Evolutionary conservation across 2,329 filamentous ascomycete species (phyloP), one percentile per base, ranked within the genome.

Genomic region (Thyridium curvatum): DNA sequence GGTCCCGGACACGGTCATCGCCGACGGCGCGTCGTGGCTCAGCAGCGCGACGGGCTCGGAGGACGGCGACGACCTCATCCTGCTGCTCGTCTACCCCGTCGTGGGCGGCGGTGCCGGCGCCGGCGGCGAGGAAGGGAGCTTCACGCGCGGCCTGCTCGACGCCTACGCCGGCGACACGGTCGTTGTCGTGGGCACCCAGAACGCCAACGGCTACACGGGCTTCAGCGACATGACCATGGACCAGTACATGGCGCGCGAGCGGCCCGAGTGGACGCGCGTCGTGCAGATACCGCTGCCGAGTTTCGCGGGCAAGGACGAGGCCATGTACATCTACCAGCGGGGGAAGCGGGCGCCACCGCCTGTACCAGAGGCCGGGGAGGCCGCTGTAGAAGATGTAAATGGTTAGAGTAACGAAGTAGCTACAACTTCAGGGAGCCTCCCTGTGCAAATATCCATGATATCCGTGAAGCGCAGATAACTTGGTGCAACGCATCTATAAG

Each of bases 251-350:
- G 71, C 61, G 43, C 62, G 56, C 35, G 73, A 82, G 52, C 69
- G 76, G 48, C 55, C 52, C 18, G 66, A 64, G 2, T 88, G 79
- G 73, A 67, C 70, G 36, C 72, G 74, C 56, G 66, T 75, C 3
- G 68, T 76, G 12, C 79, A 84, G 62, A 68, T 87, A 44, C 72
- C 83, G 4, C 56, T 89, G 52, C 83, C 83, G 16, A 86, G 81
- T 55, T 88, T 88, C 59, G 77, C 82, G 3, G 84, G 80, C 18
- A 88, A 88, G 57, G 84, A 89, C 50, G 84, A 89, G 60, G 84
- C 79, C 0, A 52, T 88, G 40, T 88, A 80, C 58, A 71, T 86
- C 15, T 87, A 83, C 47, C 68, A 74, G 49, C 55, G 69, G 39
- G 67, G 68, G 13, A 51, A 62, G n/a, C 56, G 61, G 43, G 65